phyloP scores from a whole-genome alignment of 2,329 filamentous ascomycete genomes.

The Mollisia scopiformis region DNA sequence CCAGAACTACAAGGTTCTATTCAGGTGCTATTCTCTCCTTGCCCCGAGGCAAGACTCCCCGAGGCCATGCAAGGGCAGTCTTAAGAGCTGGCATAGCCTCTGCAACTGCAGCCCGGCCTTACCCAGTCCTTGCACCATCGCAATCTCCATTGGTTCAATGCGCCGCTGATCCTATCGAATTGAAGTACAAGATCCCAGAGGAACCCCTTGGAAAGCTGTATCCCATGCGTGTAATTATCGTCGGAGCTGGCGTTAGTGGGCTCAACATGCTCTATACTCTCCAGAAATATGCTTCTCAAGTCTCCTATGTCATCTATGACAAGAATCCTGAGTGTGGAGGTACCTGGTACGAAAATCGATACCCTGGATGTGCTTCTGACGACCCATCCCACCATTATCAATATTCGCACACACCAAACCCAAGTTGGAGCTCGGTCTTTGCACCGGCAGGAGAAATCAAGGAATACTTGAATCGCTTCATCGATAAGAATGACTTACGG shows the following conservation, averaged over 20 bases:
- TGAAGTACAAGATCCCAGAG: conserved; percentile 5
- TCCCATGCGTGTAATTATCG: conserved; percentile 38
- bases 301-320: conserved; percentile 54
- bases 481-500: conserved; percentile 48
- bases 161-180: neutral
- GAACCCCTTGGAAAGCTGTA: conserved; percentile 18
- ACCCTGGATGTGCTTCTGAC: conserved; percentile 60
- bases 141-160: neutral
- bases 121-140: too few relatives aligned
- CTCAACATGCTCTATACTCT: conserved; percentile 50
- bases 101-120: too few relatives aligned
- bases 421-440: conserved; percentile 61
- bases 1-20: too few relatives aligned
- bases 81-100: too few relatives aligned
- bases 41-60: too few relatives aligned
- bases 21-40: too few relatives aligned
- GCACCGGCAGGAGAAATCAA: conserved; percentile 57
- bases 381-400: conserved; percentile 62
- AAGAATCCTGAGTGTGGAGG: conserved; percentile 59
- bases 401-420: conserved; percentile 63
- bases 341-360: conserved; percentile 62
- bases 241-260: conserved; percentile 52
- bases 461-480: conserved; percentile 52
- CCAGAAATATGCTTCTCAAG: conserved; percentile 41
- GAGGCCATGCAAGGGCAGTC: too few relatives aligned